Evolutionary conservation across 2,329 filamentous ascomycete species (phyloP).

Genomic region (Ceratocystis albifundus): DNA sequence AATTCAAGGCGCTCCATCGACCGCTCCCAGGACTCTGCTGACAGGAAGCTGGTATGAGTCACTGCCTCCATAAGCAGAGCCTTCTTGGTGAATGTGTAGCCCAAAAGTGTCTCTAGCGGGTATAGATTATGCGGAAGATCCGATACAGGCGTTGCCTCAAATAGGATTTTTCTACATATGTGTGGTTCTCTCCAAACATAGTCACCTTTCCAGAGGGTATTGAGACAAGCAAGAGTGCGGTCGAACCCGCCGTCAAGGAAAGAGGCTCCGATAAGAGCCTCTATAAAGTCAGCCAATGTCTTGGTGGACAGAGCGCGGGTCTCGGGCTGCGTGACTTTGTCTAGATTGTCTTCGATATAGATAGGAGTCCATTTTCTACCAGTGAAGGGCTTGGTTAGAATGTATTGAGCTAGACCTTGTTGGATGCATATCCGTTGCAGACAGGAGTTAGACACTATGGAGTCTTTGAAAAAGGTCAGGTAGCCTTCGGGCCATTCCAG

Average conservation of each 20-base stretch:
- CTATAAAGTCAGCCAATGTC: slow-evolving; percentile 73
- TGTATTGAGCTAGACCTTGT: slow-evolving; percentile 57
- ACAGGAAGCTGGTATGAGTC: slow-evolving; percentile 57
- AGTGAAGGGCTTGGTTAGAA: slow-evolving; percentile 57
- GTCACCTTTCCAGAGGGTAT: slow-evolving; percentile 47
- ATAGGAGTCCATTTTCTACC: slow-evolving; percentile 60
- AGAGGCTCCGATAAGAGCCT: slow-evolving; percentile 68
- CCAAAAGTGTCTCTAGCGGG: slow-evolving; percentile 53
- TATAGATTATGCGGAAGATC: slow-evolving; percentile 34
- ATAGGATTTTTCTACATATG: slow-evolving; percentile 35
- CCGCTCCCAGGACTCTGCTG: slow-evolving; percentile 31
- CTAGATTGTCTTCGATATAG: slow-evolving; percentile 38
- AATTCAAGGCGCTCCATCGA: slow-evolving; percentile 70
- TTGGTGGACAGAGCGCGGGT: slow-evolving; percentile 54
- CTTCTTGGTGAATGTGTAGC: slow-evolving; percentile 59
- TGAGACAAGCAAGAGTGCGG: slow-evolving; percentile 51
- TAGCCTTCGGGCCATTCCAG: slow-evolving; percentile 64
- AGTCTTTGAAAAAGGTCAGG: slow-evolving; percentile 56
- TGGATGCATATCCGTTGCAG: slow-evolving; percentile 54
- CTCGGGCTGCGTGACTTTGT: slow-evolving; percentile 21
- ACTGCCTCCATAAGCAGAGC: slow-evolving; percentile 63
- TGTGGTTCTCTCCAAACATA: slow-evolving; percentile 42
- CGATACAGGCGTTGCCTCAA: slow-evolving; percentile 27
- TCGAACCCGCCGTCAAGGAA: slow-evolving; percentile 56
- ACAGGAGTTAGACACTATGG: slow-evolving; percentile 62